Conservation (phyloP, 768 basidiomycete species). For the Podaxis sp. region DNA sequence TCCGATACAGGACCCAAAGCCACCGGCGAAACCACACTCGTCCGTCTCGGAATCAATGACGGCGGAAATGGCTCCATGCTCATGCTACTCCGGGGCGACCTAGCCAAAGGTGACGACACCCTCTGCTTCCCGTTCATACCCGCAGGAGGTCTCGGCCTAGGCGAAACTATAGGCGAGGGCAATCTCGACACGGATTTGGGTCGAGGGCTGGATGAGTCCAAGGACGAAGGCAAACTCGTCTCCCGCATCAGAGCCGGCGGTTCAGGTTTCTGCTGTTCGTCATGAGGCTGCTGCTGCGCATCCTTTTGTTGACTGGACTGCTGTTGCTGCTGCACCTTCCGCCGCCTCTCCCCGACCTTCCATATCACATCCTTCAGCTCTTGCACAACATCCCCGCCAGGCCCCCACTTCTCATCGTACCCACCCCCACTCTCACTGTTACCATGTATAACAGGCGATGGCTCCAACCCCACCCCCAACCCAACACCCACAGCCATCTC, state of each 20-base stretch:
- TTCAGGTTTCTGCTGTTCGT: background rate
- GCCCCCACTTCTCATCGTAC: conserved; percentile 59
- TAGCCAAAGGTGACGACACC: background rate
- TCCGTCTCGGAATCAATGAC: conserved; percentile 4
- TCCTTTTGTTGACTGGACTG: background rate
- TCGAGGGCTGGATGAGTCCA: background rate
- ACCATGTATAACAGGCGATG: conserved; percentile 4
- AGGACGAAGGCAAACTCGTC: background rate
- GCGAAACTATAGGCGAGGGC: background rate
- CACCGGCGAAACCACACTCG: background rate
- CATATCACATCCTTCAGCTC: conserved; percentile 86
- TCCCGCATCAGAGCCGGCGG: background rate
- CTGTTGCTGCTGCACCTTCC: conserved; percentile 41
- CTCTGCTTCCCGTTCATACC: background rate
- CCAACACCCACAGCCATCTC: conserved; percentile 6
- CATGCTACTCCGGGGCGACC: background rate
- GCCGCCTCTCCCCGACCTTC: conserved; percentile 74
- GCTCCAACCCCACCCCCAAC: conserved; percentile 15
- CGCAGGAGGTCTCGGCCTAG: background rate
- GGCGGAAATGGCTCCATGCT: background rate
- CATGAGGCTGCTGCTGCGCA: background rate
- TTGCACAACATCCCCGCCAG: conserved; percentile 77
- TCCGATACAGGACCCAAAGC: background rate
- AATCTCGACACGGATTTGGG: background rate
- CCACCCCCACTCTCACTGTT: conserved; percentile 17